Evolutionary conservation across 2,329 filamentous ascomycete genomes (phyloP), one percentile per base, ranked within the genome.

Genomic region (Fusarium scirpi): DNA sequence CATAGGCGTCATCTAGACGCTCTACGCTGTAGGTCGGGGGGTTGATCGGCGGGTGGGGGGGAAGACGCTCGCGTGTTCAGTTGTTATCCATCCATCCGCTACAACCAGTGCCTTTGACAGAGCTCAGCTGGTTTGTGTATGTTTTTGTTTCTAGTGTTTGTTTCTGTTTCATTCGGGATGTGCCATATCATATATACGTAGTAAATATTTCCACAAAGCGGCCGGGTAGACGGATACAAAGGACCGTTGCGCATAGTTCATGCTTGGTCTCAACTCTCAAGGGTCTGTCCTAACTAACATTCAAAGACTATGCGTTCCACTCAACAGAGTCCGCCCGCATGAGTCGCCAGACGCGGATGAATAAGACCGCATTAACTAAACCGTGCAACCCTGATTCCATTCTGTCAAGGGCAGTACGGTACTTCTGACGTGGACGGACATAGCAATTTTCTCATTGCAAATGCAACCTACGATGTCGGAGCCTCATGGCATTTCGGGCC

Each of bases 1-100:
- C 59, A 63, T 69, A 52, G 67, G 67, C 68, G 68, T 70, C 68
- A 70, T 70, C 62, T 55, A 63, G 65, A 62, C 67, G 53, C 54
- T 57, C 54, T 40, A 57, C 32, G 54, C 64, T 58, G 47, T 53
- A 58, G 63, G 63, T 70, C 55, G 68, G 68, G 67, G 67, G 63
- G 18, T 61, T 58, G 68, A 70, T 70, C 67, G 68, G 67, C 68
- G 68, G 34, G 68, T 52, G 67, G 60, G 63, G 67, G 57, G 67
- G 46, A 16, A 34, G 53, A 55, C 58, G 52, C 67, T 70, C 68
- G 68, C 68, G 68, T 71, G 68, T 70, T 64, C 67, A 67, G 29
- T 61, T 67, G 34, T 52, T 62, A 40, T 69, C 63, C 59, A 65
- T 53, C 52, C 68, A 71, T 52, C 67, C 49, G 40, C 55, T 49